Evolutionary conservation across 805 yeast genomes (phyloP).

Genomic region (Cyberlindnera meyerae): DNA sequence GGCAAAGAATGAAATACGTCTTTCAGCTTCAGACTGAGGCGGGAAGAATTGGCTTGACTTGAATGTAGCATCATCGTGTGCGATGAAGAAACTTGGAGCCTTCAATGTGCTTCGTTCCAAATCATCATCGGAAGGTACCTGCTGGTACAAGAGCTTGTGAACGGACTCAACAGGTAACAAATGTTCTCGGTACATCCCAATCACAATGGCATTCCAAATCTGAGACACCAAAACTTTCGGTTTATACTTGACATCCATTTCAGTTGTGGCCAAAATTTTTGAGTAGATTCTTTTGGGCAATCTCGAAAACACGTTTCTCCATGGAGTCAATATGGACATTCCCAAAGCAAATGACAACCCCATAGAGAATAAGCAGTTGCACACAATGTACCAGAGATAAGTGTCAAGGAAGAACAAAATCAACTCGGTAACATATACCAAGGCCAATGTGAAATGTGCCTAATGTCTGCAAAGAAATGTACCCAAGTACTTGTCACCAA

Average conservation of each 20-base stretch:
- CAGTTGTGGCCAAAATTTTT: constrained; percentile 45
- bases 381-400: constrained; percentile 79
- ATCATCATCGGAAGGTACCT: constrained; percentile 26
- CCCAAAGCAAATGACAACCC: constrained; percentile 70
- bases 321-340: constrained; percentile 80
- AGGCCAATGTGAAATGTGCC: constrained; percentile 47
- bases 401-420: constrained; percentile 75
- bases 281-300: constrained; percentile 74
- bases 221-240: constrained; percentile 59
- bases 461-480: constrained; percentile 49
- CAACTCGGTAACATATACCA: constrained; percentile 58
- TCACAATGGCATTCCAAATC: constrained; percentile 80
- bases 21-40: constrained; percentile 66
- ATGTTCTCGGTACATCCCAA: constrained; percentile 80
- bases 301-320: constrained; percentile 75
- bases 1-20: constrained; percentile 84
- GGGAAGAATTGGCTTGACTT: constrained; percentile 57
- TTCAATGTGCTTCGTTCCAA: constrained; percentile 38
- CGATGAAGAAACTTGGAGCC: constrained; percentile 75
- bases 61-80: constrained; percentile 74
- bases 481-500: constrained; percentile 59
- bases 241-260: constrained; percentile 37
- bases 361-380: constrained; percentile 72
- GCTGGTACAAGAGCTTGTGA: constrained; percentile 54
- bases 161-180: constrained; percentile 69